phyloP scores from a whole-genome alignment of 2,329 filamentous ascomycete species.

The Ciborinia camelliae region DNA sequence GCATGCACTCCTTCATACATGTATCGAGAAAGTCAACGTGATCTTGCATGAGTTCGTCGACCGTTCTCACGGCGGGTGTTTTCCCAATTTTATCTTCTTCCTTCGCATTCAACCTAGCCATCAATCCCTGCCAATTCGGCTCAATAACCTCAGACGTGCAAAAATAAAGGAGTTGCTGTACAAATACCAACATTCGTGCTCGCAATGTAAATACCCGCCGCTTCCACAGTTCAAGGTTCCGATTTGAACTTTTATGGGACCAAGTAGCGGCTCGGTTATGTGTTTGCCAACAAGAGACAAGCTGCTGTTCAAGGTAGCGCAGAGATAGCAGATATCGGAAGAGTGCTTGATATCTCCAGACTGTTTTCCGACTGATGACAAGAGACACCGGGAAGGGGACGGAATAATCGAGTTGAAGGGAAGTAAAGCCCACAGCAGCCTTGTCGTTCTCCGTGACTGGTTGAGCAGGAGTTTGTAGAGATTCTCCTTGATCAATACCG shows the following conservation, averaged over 20 bases:
- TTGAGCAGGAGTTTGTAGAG: slow-evolving; percentile 66
- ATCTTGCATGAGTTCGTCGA: slow-evolving; percentile 98
- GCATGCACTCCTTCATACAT: slow-evolving; percentile 97
- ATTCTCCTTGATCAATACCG: slow-evolving; percentile 86
- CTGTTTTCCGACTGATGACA: slow-evolving; percentile 91
- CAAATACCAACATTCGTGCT: slow-evolving; percentile 93
- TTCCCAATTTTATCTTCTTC: slow-evolving; percentile 44
- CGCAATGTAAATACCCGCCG: slow-evolving; percentile 86
- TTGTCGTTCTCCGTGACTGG: slow-evolving; percentile 73
- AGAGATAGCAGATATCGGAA: slow-evolving; percentile 92
- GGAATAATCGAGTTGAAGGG: slow-evolving; percentile 87
- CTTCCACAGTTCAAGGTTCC: slow-evolving; percentile 85
- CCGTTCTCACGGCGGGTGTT: slow-evolving; percentile 59
- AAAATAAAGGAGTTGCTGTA: slow-evolving; percentile 95
- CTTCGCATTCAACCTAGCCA: slow-evolving; percentile 73
- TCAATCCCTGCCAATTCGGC: slow-evolving; percentile 92
- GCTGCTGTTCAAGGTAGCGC: slow-evolving; percentile 81
- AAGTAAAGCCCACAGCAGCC: slow-evolving; percentile 85
- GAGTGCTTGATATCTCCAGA: slow-evolving; percentile 94
- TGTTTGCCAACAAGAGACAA: slow-evolving; percentile 85
- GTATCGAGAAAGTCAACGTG: slow-evolving; percentile 98
- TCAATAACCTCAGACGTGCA: slow-evolving; percentile 97
- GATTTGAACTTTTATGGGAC: slow-evolving; percentile 73
- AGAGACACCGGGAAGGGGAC: slow-evolving; percentile 94
- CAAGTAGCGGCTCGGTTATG: slow-evolving; percentile 79